These are phyloP conservation scores for Heliamphora exappendiculata DNA, from an alignment of 148 eudicot species.

Conservation along the genomic window DNA sequence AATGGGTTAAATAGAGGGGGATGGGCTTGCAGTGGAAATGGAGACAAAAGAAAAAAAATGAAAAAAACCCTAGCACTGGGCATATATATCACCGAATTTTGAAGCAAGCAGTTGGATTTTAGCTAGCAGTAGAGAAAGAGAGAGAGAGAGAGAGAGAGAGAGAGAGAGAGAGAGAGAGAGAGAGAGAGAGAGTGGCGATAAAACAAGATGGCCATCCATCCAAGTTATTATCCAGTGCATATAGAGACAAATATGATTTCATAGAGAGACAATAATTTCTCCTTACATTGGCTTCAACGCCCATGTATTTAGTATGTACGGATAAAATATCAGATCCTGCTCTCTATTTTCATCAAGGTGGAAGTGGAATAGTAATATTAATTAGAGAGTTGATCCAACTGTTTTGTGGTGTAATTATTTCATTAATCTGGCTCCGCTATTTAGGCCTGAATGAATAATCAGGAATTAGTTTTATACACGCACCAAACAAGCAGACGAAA, in stretches of 20 bases:
- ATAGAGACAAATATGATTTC: too few species aligned
- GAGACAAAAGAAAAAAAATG: slow-evolving; percentile 9
- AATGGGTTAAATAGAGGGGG: slow-evolving; percentile 20
- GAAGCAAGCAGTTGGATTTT: slow-evolving; percentile 14
- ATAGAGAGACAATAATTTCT: neutral
- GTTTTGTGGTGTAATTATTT: too few species aligned
- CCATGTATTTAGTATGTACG: neutral
- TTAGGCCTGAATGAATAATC: too few species aligned
- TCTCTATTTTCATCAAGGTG: too few species aligned
- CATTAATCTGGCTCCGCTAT: too few species aligned
- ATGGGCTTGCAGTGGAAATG: slow-evolving; percentile 14
- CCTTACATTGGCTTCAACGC: slow-evolving; percentile 6
- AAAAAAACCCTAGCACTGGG: slow-evolving; percentile 8
- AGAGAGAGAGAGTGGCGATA: neutral
- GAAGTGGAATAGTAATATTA: too few species aligned
- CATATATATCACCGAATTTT: slow-evolving; percentile 17
- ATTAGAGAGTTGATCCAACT: too few species aligned
- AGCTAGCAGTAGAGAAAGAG: neutral
- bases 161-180: neutral
- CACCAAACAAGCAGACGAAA: too few species aligned
- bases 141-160: neutral
- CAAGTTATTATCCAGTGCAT: neutral
- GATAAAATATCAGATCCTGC: neutral
- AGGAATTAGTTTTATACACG: too few species aligned
- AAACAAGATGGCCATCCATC: neutral